phyloP scores from a whole-genome alignment of 2,329 filamentous ascomycete genomes.

The Thielaviopsis punctulata region DNA sequence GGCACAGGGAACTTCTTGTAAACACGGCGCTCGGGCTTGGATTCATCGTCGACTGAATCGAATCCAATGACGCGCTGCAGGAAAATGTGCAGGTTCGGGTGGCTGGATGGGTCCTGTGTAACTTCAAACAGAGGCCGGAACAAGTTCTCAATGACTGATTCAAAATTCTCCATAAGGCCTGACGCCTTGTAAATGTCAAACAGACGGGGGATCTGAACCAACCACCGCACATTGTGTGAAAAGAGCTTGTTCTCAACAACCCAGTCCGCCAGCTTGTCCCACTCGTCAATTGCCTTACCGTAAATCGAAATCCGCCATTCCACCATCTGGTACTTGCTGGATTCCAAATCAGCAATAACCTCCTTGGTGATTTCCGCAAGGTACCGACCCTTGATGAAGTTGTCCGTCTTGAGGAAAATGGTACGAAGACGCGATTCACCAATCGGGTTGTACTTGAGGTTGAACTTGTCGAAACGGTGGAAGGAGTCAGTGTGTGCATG shows the following conservation, averaged over 20 bases:
- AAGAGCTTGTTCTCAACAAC: slow-evolving; percentile 96
- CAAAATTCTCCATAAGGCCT: slow-evolving; percentile 72
- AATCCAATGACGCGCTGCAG: slow-evolving; percentile 90
- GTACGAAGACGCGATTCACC: slow-evolving; percentile 88
- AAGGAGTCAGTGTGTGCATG: slow-evolving; percentile 97
- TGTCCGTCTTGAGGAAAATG: slow-evolving; percentile 98
- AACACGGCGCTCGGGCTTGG: slow-evolving; percentile 85
- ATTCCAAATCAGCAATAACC: slow-evolving; percentile 90
- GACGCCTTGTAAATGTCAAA: slow-evolving; percentile 92
- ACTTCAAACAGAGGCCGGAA: slow-evolving; percentile 93
- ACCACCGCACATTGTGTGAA: slow-evolving; percentile 93
- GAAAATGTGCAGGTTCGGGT: slow-evolving; percentile 89
- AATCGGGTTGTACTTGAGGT: slow-evolving; percentile 94
- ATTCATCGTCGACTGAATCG: slow-evolving; percentile 95
- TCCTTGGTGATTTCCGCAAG: slow-evolving; percentile 96
- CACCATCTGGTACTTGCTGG: slow-evolving; percentile 98
- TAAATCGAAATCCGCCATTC: slow-evolving; percentile 99
- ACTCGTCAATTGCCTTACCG: slow-evolving; percentile 78
- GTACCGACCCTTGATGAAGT: slow-evolving; percentile 90
- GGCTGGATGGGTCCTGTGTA: slow-evolving; percentile 67
- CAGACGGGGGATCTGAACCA: slow-evolving; percentile 84
- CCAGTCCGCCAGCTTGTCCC: slow-evolving; percentile 96
- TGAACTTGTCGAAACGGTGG: slow-evolving; percentile 98
- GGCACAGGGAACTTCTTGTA: slow-evolving; percentile 91
- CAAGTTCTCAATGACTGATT: slow-evolving; percentile 77